These are phyloP conservation scores for Entophlyctis helioformis DNA, from an alignment of 192 early-diverging fungal species.

Conservation along the genomic window DNA sequence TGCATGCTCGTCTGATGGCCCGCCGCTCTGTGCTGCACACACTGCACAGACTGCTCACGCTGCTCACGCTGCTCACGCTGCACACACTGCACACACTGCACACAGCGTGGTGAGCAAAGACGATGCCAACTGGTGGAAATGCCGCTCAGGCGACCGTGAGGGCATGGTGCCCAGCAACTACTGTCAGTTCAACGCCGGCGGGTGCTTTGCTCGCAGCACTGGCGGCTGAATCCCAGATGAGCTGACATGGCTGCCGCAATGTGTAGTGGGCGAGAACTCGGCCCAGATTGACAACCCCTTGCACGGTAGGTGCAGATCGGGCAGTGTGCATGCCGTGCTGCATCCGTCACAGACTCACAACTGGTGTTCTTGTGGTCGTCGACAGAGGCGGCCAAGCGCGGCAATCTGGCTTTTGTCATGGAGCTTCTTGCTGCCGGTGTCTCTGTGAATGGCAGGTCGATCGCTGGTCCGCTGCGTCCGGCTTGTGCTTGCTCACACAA, in stretches of 20 bases:
- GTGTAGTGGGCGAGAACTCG: constrained; percentile 38
- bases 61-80: neutral
- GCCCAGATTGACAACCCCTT: constrained; percentile 37
- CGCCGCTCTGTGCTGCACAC: neutral
- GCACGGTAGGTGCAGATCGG: too few species aligned
- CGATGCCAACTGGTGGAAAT: constrained; percentile 41
- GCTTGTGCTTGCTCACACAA: neutral
- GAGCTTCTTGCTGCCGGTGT: constrained; percentile 36
- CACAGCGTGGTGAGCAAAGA: constrained; percentile 32
- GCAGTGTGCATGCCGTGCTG: too few species aligned
- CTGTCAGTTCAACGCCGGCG: constrained; percentile 14
- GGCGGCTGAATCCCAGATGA: neutral
- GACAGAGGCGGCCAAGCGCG: constrained; percentile 37
- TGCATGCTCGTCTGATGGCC: too few species aligned
- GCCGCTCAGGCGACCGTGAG: constrained; percentile 28
- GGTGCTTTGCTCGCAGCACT: too few species aligned
- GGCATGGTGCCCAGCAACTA: constrained; percentile 39
- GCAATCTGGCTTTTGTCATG: constrained; percentile 25
- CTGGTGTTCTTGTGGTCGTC: too few species aligned
- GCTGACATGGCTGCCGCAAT: neutral
- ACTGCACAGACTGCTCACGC: neutral
- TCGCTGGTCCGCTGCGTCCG: neutral
- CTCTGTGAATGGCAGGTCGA: constrained; percentile 22
- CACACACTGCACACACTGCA: neutral
- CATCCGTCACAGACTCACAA: too few species aligned